Evolutionary conservation across 2,329 filamentous ascomycete species (phyloP).

Genomic region (Sarocladium kiliense): DNA sequence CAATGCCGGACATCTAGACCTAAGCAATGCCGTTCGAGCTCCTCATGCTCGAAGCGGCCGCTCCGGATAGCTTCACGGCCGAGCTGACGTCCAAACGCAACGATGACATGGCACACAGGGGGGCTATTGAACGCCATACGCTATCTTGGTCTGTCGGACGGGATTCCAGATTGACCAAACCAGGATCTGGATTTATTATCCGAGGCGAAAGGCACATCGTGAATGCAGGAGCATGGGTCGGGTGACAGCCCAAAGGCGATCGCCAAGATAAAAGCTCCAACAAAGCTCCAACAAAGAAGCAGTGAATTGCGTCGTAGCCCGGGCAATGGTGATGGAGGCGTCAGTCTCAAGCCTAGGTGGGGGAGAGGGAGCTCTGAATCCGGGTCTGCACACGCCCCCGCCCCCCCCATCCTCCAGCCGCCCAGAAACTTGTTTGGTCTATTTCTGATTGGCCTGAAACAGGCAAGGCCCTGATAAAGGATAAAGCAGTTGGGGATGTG

Average conservation of each 20-base stretch:
- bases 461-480: neutral
- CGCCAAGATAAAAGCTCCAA: neutral
- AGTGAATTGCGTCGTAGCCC: no score
- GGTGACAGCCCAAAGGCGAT: neutral
- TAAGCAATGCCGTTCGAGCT: neutral
- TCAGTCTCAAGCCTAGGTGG: neutral
- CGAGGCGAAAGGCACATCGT: neutral
- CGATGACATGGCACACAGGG: neutral
- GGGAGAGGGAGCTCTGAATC: no score
- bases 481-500: neutral
- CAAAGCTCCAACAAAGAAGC: neutral
- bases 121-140: slow-evolving; percentile 1
- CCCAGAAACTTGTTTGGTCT: neutral
- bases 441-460: neutral
- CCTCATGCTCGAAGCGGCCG: neutral
- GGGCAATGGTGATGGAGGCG: neutral
- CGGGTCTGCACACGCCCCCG: neutral
- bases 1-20: neutral
- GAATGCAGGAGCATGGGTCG: slow-evolving; percentile 1
- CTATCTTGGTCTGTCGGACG: neutral
- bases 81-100: neutral
- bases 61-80: neutral
- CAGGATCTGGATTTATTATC: neutral
- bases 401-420: neutral
- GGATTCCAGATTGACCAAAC: neutral